Evolutionary conservation across 352 stramenopile species (phyloP).

Genomic region (Pseudoperonospora humuli): DNA sequence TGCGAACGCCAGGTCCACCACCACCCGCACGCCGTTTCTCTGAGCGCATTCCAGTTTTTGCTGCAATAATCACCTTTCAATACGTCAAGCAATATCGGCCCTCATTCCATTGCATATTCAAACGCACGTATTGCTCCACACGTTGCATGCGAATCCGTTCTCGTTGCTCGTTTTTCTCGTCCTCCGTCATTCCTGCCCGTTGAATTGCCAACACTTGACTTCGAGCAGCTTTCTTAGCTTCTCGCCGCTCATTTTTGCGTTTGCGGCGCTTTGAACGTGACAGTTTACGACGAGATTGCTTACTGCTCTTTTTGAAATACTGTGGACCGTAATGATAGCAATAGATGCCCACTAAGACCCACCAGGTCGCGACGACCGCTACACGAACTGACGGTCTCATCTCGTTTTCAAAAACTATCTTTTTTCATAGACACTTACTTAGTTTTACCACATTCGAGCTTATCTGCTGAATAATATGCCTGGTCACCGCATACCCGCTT

Average conservation of each 20-base stretch:
- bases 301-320: background rate
- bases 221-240: slow-evolving; percentile 19
- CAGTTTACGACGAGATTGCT: slow-evolving; percentile 10
- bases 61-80: slow-evolving; percentile 18
- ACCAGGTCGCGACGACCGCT: slow-evolving; percentile 1
- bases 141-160: slow-evolving; percentile 62
- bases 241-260: slow-evolving; percentile 26
- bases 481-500: too few species aligned
- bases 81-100: background rate
- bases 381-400: slow-evolving; percentile 8
- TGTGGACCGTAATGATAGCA: background rate
- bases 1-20: slow-evolving; percentile 64
- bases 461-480: too few species aligned
- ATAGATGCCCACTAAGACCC: slow-evolving; percentile 1
- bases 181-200: slow-evolving; percentile 24
- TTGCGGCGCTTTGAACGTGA: slow-evolving; percentile 20
- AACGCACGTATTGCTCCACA: slow-evolving; percentile 68
- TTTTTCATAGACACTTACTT: too few species aligned
- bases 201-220: slow-evolving; percentile 2
- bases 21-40: slow-evolving; percentile 36
- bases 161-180: slow-evolving; percentile 40
- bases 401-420: background rate
- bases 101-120: background rate
- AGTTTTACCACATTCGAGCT: too few species aligned
- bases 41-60: slow-evolving; percentile 60